Base-by-base conservation (phyloP, 1,139 yeast genomes). In the Yamadazyma aaseri region DNA sequence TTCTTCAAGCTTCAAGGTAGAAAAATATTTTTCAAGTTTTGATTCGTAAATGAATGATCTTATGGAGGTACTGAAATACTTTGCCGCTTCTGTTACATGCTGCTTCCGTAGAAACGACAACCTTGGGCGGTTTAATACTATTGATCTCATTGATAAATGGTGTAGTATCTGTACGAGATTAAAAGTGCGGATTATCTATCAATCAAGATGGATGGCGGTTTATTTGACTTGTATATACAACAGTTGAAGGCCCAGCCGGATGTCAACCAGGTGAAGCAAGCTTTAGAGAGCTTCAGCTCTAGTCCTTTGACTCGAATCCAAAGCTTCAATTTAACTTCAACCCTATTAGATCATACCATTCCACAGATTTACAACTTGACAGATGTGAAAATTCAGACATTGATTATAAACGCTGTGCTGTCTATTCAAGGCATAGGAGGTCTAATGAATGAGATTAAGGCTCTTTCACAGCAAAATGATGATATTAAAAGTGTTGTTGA, bases 321-420 rank as follows among this genome's bases (percentile, higher is more conserved):
- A 7, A 17, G 11, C 14, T 22, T 29, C 11, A 14, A 7, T 12
- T 21, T 29, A 10, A 18, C 18, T 2, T 46, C 56, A 3, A 40
- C 53, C 3, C 41, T 68, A 12, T 45, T 68, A 15, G 57, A 64
- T 33, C 44, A 47, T 36, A 63, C 70, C 2, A 46, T 65, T 6
- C 71, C 70, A 12, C 43, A 48, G 21, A 30, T 45, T 7, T 48
- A 17, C 23, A 10, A 4, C 4, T 11, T 26, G 11, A 3, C 23
- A 5, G 28, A 26, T 17, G n/a, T 4, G 6, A n/a, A 24, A 10
- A 10, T 6, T 3, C 36, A 33, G 22, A 16, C 5, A 11, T 15
- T 21, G 15, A 25, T 32, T 7, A 18, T 26, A 11, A 12, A 26
- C 3, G 12, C 20, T 3, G 4, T 33, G 4, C 22, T 15, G 23